phyloP scores from a whole-genome alignment of 2,329 filamentous ascomycete genomes.

The Geosmithia flava region DNA sequence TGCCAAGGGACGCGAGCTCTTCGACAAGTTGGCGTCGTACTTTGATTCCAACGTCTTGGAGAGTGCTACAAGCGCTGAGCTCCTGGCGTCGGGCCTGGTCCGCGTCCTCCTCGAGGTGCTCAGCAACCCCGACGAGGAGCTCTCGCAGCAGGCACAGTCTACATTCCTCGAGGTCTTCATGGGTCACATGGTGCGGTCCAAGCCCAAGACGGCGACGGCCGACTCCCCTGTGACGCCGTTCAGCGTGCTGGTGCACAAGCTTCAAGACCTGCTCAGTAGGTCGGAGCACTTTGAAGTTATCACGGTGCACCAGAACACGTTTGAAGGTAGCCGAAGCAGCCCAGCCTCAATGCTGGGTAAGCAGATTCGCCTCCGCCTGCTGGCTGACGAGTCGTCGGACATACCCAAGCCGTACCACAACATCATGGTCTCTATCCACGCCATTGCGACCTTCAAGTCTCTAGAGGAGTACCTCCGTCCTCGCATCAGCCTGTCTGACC shows the following conservation, averaged over 20 bases:
- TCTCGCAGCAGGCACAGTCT: conserved; percentile 58
- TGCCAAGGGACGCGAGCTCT: conserved; percentile 51
- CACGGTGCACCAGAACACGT: conserved; percentile 85
- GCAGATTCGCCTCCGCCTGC: conserved; percentile 78
- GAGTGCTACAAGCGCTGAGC: conserved; percentile 89
- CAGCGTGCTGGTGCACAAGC: conserved; percentile 80
- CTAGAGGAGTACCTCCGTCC: conserved; percentile 92
- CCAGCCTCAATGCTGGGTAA: conserved; percentile 94
- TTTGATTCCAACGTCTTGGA: conserved; percentile 84
- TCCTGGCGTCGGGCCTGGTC: conserved; percentile 84
- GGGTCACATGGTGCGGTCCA: conserved; percentile 57
- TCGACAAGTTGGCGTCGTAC: conserved; percentile 64
- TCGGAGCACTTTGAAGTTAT: conserved; percentile 97
- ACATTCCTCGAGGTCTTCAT: conserved; percentile 91
- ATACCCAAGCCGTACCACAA: conserved; percentile 81
- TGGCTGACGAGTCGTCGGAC: conserved; percentile 81
- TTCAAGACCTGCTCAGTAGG: conserved; percentile 90
- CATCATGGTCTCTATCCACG: conserved; percentile 97
- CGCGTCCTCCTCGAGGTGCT: conserved; percentile 74
- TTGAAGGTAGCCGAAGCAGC: conserved; percentile 81
- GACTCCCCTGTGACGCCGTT: conserved; percentile 73
- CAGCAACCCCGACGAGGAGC: conserved; percentile 51
- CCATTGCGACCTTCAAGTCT: conserved; percentile 94
- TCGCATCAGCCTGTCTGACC: conserved; percentile 70
- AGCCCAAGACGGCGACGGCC: conserved; percentile 48